Evolutionary conservation across 2,329 filamentous ascomycete species (phyloP), one percentile per base, ranked within the genome.

Genomic region (Fusarium vanettenii): DNA sequence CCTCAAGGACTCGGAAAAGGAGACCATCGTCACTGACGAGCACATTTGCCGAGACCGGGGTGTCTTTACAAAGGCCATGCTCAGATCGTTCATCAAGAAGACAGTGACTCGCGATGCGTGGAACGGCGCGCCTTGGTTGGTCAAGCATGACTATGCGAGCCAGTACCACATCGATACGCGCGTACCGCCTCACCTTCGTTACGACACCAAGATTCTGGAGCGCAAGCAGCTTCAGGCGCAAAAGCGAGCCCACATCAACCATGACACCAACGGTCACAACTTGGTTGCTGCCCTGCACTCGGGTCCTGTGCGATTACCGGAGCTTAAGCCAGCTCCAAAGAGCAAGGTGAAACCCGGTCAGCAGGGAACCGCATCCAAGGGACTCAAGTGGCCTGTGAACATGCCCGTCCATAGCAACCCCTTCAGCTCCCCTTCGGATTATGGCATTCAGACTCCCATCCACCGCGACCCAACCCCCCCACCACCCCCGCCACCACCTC

Each of bases 111-210:
- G 96, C 71, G 97, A 98, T 80, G 91, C 95, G 5, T 98, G 95
- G 95, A 96, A 92, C 70, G 96, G 96, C n/a, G 97, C 97, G 0
- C 96, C 97, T 0, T 99, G 97, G 97, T 86, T 97, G 65, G 96
- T 98, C 20, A 98, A 97, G 84, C 89, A 93, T 39, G 92, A 95
- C 64, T 92, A 97, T 69, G 97, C 97, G 1, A 90, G 91, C 55
- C 89, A 92, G 72, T 98, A 97, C 82, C 92, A 94, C 72, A 97
- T 99, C 72, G 92, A 95, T 71, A 95, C 92, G n/a, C 91, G 94
- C 63, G 91, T 98, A 14, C 97, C 97, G 8, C 89, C 92, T 61
- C 93, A 97, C 79, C 87, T 98, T 18, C 92, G 92, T 63, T 92
- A 97, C 81, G 95, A 96, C 74, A 94, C 90, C 73, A 95, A 94